phyloP scores from a whole-genome alignment of 169 alveolate genomes.

The Plasmodium falciparum region DNA sequence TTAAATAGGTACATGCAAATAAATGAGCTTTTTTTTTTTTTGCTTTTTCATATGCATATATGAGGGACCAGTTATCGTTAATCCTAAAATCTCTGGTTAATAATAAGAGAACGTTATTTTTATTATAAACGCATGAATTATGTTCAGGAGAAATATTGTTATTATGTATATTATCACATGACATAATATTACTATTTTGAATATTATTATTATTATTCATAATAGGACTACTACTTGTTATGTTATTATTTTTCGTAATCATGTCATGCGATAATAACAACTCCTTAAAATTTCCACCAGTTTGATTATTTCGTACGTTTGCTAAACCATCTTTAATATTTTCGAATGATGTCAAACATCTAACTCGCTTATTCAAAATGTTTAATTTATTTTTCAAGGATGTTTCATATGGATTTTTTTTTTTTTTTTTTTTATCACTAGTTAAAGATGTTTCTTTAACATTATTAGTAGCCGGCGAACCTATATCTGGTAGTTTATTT shows the following conservation, averaged over 20 bases:
- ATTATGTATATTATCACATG: too few species aligned
- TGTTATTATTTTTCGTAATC: background rate
- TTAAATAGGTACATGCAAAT: constrained; percentile 50
- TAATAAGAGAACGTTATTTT: constrained; percentile 22
- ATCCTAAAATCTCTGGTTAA: constrained; percentile 60
- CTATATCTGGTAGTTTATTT: background rate
- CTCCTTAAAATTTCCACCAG: too few species aligned
- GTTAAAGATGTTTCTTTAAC: constrained; percentile 4
- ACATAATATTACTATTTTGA: too few species aligned
- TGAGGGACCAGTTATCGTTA: constrained; percentile 49
- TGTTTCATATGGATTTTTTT: constrained; percentile 56
- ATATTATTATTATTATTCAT: background rate
- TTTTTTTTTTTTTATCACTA: constrained; percentile 27
- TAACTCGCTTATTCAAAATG: constrained; percentile 28
- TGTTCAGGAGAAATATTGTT: background rate
- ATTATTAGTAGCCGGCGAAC: background rate
- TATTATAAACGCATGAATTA: background rate
- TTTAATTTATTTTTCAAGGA: constrained; percentile 34
- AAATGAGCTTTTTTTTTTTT: constrained; percentile 26
- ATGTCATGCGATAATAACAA: too few species aligned
- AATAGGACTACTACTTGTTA: background rate
- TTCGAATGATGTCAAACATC: constrained; percentile 54
- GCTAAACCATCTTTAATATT: constrained; percentile 7
- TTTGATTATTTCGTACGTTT: too few species aligned
- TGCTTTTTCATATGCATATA: constrained; percentile 51